phyloP scores from a whole-genome alignment of 495 filamentous ascomycete species.

The Lophium mytilinum region DNA sequence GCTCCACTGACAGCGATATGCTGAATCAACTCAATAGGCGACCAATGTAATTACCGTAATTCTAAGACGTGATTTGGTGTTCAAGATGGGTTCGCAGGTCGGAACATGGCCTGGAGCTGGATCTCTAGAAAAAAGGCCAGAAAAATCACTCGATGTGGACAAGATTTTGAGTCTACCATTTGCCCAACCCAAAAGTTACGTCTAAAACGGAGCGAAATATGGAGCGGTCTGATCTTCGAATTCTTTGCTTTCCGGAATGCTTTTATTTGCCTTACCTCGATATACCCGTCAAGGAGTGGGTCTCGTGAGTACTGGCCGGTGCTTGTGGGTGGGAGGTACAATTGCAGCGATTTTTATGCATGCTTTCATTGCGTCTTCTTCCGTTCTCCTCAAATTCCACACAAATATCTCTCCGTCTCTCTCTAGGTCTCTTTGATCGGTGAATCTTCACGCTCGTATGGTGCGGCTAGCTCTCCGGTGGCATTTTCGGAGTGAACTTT shows the following conservation, averaged over 20 bases:
- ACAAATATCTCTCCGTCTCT: neutral
- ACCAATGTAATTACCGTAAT: conserved; percentile 3
- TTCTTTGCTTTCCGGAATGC: too few relatives aligned
- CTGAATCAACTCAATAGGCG: conserved; percentile 26
- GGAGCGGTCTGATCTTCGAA: too few relatives aligned
- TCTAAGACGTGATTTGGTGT: neutral
- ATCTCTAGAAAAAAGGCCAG: neutral
- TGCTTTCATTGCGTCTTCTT: neutral
- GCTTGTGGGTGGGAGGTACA: neutral
- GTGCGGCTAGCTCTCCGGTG: neutral
- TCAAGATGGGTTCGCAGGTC: neutral
- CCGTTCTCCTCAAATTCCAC: neutral
- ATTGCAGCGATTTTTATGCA: conserved; percentile 1
- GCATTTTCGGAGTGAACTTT: neutral
- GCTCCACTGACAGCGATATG: conserved; percentile 27
- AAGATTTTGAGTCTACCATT: too few relatives aligned
- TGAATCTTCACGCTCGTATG: neutral
- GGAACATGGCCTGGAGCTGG: neutral
- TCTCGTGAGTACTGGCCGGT: neutral
- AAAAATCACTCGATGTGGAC: too few relatives aligned
- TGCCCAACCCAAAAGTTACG: too few relatives aligned
- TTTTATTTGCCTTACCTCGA: neutral
- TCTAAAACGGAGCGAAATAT: too few relatives aligned
- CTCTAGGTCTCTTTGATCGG: neutral
- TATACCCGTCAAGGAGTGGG: neutral